Conservation (phyloP, 2,329 filamentous ascomycete genomes). For the Fusarium setosum region DNA sequence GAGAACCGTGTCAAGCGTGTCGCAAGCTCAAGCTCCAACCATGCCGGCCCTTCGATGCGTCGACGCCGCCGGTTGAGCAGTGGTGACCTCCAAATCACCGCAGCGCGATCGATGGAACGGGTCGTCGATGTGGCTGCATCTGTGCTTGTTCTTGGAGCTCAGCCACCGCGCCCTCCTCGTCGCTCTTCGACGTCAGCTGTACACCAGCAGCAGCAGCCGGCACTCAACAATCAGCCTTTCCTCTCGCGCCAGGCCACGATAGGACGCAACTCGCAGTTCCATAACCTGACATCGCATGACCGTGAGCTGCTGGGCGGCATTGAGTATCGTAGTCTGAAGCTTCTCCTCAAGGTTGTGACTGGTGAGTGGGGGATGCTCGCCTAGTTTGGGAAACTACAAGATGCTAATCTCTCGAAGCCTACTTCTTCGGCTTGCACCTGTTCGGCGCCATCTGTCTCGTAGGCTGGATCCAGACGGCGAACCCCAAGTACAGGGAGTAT, state of each 20-base stretch:
- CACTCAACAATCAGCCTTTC: not conserved
- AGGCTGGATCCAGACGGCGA: conserved; percentile 57
- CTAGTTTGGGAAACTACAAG: no score
- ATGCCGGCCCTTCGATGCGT: not conserved
- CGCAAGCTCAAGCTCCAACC: fast-evolving
- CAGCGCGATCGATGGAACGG: not conserved
- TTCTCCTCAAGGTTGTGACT: conserved; percentile 58
- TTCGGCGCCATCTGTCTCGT: conserved; percentile 60
- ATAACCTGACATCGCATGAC: conserved; percentile 53
- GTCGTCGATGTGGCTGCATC: conserved; percentile 1
- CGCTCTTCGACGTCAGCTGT: not conserved
- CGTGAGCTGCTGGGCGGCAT: conserved; percentile 59
- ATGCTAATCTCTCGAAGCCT: conserved; percentile 43
- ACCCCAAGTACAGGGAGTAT: conserved; percentile 53
- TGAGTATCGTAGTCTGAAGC: conserved; percentile 61
- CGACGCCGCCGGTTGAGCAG: not conserved
- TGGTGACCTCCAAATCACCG: not conserved
- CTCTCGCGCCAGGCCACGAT: conserved; percentile 11
- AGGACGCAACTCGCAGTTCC: conserved; percentile 54
- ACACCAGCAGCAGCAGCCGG: not conserved
- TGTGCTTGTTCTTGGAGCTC: not conserved
- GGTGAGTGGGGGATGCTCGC: conserved; percentile 43
- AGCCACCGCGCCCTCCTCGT: not conserved
- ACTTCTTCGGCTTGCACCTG: conserved; percentile 58
- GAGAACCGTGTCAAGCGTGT: not conserved